phyloP scores from a whole-genome alignment of 2,329 filamentous ascomycete genomes.

The Verticillium zaregamsianum region DNA sequence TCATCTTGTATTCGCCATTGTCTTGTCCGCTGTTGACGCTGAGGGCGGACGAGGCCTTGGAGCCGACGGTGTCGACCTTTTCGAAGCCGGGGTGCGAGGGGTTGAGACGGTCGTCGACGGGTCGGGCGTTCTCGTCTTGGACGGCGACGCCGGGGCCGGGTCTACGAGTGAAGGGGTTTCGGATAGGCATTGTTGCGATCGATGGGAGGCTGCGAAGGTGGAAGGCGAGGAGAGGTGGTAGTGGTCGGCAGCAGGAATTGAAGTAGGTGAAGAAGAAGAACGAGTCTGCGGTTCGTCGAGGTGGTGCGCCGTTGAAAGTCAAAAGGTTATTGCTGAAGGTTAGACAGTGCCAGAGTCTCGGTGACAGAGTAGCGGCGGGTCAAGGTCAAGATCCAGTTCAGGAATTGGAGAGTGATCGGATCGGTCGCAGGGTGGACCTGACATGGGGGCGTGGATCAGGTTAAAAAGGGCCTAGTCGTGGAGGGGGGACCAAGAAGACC shows the following conservation, averaged over 20 bases:
- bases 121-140: slow-evolving; percentile 50
- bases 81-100: slow-evolving; percentile 51
- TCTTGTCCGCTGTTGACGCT: slow-evolving; percentile 59
- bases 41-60: slow-evolving; percentile 57
- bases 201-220: neutral
- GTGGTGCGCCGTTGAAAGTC: neutral
- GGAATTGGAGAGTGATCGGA: neutral
- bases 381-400: neutral
- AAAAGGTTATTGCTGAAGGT: neutral
- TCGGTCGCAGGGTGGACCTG: neutral
- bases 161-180: slow-evolving; percentile 66
- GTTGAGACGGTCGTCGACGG: slow-evolving; percentile 31
- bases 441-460: neutral
- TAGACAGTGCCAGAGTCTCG: neutral
- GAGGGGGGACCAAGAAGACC: neutral
- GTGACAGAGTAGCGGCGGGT: neutral
- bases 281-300: neutral
- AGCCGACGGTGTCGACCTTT: slow-evolving; percentile 58
- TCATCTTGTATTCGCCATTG: slow-evolving; percentile 74
- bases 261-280: neutral
- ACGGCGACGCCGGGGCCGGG: slow-evolving; percentile 38
- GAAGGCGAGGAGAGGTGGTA: neutral
- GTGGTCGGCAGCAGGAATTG: neutral
- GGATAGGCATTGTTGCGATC: slow-evolving; percentile 55
- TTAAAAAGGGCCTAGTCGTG: neutral